Conservation (phyloP, 768 basidiomycete species). For the Hygrocybe coccinea region DNA sequence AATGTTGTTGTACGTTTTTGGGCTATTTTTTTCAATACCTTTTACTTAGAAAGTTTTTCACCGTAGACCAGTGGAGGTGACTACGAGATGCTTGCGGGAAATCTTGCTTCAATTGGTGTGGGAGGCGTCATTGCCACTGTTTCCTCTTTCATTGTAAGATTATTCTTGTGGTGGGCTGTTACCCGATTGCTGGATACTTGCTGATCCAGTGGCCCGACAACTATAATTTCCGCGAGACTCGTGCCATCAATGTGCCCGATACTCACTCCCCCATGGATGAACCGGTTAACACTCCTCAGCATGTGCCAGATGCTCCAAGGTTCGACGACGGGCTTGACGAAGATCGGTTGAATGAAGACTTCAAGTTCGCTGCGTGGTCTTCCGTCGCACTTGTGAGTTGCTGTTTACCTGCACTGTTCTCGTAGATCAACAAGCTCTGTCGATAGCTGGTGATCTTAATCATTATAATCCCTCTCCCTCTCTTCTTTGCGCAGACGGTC, state of each 20-base stretch:
- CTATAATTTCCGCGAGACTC: constrained; percentile 76
- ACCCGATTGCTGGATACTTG: background rate
- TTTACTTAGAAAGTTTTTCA: background rate
- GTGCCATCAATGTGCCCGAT: constrained; percentile 56
- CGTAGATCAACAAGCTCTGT: background rate
- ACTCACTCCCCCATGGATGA: no score
- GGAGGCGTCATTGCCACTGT: constrained; percentile 71
- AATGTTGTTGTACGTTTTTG: constrained; percentile 53
- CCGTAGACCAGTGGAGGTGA: constrained; percentile 39
- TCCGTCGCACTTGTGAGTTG: constrained; percentile 59
- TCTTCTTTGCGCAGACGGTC: constrained; percentile 78
- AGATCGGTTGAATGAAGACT: constrained; percentile 62
- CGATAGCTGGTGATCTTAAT: constrained; percentile 56
- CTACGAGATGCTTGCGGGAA: constrained; percentile 78
- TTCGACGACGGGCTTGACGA: constrained; percentile 20
- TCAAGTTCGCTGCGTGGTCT: constrained; percentile 73
- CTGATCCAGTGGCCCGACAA: constrained; percentile 63
- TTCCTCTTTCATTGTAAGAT: constrained; percentile 57
- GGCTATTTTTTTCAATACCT: background rate
- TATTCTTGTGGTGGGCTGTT: background rate
- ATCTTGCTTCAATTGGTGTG: constrained; percentile 77
- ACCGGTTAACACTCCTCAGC: no score
- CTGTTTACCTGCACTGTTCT: background rate
- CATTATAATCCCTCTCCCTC: constrained; percentile 74
- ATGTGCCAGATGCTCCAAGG: constrained; percentile 28